Base-by-base conservation (phyloP, 768 basidiomycete genomes). In the Calocera cornea region DNA sequence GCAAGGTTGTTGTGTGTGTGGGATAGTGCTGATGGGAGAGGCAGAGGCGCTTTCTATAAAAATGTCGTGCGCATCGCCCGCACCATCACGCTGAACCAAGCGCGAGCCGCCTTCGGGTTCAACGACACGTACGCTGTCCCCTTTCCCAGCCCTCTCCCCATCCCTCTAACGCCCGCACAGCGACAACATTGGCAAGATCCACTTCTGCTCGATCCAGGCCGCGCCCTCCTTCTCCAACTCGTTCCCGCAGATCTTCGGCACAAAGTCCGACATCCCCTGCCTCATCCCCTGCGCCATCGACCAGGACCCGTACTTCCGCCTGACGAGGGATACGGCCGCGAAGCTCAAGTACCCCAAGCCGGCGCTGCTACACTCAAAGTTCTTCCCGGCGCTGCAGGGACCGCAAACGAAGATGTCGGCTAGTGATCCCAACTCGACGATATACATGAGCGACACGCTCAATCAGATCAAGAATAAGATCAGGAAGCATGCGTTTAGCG, bases 401-500 rank as follows among this genome's bases (percentile, higher is more conserved):
- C 90, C 97, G 1, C 93, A 97, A 77, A 95, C 93, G 38, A 99
- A 99, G 80, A 99, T 99, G 97, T 97, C 94, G 76, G 97, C 97
- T 2, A 94, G 91, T 64, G 89, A 95, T 76, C 80, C 86, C 24
- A 95, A 94, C 78, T 90, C 88, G 70, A 90, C 90, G 70, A 95
- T 99, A 71, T 98, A 84, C 81, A 97, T 99, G 95, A 92, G 83
- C 34, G 97, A 99, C 76, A 91, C 89, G 68, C 81, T 86, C 2
- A 86, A 85, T 67, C 91, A 95, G 77, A 97, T 99, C 79, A 95
- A 97, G 80, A 97, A 93, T 76, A 99, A 99, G 81, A 85, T 99
- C 73, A 97, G 92, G 75, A 86, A 82, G 72, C 93, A 99, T 73
- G 97, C 93, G 1, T 99, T 98, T 78, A 94, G 91, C 0, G 97